Evolutionary conservation across 1,139 yeast species (phyloP).

Genomic region (Pichia kudriavzevii): DNA sequence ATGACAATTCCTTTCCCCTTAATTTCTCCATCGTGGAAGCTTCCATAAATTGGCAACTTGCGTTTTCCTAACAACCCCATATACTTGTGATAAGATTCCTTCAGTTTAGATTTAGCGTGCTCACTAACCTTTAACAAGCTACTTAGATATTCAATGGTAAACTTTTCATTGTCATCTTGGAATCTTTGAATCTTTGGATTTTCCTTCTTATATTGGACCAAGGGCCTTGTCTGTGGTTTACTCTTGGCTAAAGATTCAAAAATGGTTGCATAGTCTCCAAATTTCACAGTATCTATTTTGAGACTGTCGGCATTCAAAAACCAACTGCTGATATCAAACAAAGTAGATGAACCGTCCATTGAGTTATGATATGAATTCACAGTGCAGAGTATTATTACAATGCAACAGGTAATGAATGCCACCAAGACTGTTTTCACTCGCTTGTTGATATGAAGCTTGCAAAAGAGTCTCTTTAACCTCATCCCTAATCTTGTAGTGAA

Average conservation of each 20-base stretch:
- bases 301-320: neutral
- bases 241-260: constrained; percentile 22
- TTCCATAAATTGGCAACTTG: constrained; percentile 18
- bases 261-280: constrained; percentile 13
- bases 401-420: too few species aligned
- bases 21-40: constrained; percentile 8
- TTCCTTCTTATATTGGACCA: constrained; percentile 24
- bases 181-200: constrained; percentile 29
- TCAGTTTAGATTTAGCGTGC: constrained; percentile 20
- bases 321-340: too few species aligned
- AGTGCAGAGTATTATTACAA: too few species aligned
- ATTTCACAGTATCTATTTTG: constrained; percentile 1
- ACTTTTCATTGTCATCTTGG: constrained; percentile 28
- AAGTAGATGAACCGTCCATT: too few species aligned
- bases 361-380: too few species aligned
- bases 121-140: constrained; percentile 24
- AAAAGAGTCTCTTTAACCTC: too few species aligned
- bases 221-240: constrained; percentile 24
- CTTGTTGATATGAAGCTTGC: too few species aligned
- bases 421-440: too few species aligned
- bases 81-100: constrained; percentile 22
- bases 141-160: constrained; percentile 25
- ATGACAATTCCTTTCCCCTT: constrained; percentile 51
- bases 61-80: constrained; percentile 15
- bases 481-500: too few species aligned